A percentile compares a stretch with the other conserved stretches of the same genome.
phyloP scores from a whole-genome alignment of 2,329 filamentous ascomycete species.

The Penicillium sp. region DNA sequence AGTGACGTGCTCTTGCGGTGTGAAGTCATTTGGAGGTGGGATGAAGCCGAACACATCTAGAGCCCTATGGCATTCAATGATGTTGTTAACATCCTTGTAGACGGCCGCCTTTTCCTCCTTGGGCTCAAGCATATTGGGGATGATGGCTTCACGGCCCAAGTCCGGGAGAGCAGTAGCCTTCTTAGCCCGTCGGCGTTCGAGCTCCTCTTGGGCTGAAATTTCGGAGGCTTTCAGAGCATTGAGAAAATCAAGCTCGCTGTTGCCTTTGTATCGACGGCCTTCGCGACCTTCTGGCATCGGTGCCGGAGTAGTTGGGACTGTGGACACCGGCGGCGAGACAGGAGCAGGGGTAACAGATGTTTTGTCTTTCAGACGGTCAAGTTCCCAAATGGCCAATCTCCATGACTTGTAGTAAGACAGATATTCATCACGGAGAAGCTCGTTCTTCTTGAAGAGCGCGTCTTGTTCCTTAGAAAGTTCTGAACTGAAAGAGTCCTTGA shows the following conservation, averaged over 20 bases:
- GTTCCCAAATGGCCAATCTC: constrained; percentile 45
- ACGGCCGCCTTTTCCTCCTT: constrained; percentile 39
- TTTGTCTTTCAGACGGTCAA: constrained; percentile 46
- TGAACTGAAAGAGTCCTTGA: constrained; percentile 42
- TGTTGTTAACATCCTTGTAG: constrained; percentile 52
- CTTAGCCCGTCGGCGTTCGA: constrained; percentile 46
- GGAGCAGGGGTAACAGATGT: constrained; percentile 40
- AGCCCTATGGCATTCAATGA: constrained; percentile 40
- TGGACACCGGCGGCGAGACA: constrained; percentile 37
- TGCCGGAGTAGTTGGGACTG: constrained; percentile 32
- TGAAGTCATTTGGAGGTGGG: constrained; percentile 52
- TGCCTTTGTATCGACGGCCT: constrained; percentile 49
- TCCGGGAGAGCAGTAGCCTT: constrained; percentile 49
- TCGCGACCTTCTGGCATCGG: constrained; percentile 37
- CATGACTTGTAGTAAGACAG: constrained; percentile 47
- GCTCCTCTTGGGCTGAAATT: constrained; percentile 51
- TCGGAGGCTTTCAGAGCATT: constrained; percentile 51
- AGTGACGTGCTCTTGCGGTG: constrained; percentile 46
- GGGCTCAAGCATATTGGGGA: constrained; percentile 51
- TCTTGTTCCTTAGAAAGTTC: constrained; percentile 44
- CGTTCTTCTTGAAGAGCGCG: constrained; percentile 42
- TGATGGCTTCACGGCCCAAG: constrained; percentile 47
- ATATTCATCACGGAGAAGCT: constrained; percentile 43
- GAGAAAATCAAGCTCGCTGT: constrained; percentile 53
- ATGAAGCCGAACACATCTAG: constrained; percentile 48